Base-by-base conservation (phyloP, 1,284 basidiomycete species). In the Pholiota adiposa region DNA sequence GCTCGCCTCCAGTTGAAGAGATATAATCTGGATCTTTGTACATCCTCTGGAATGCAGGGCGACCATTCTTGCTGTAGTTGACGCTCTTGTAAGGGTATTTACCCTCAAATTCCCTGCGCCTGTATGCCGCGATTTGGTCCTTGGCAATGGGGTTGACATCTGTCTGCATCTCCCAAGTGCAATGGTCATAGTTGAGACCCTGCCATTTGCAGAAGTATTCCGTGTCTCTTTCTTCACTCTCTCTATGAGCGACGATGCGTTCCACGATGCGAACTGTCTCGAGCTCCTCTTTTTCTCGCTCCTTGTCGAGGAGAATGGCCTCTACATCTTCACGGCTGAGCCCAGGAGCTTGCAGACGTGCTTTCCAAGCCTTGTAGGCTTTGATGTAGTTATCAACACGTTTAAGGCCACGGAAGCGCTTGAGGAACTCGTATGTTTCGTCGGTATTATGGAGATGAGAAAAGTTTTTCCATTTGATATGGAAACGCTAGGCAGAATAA, bases 321-420 rank as follows among this genome's bases (percentile, higher is more conserved):
- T 99, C 97, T 54, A 89, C 79, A 68, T 99, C 97, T 78, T 99
- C 97, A 12, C 86, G 85, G 0, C 90, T 88, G 21, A 95, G 82
- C 16, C 87, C 84, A 4, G 91, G 85, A 50, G 83, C 83, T 56
- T 78, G 80, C 21, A 94, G 80, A 44, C 89, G 86, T 5, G 86
- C 83, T 64, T 94, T 88, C 76, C 94, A 94, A 1, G 78, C 61
- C 69, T 89, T 90, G 78, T 88, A 83, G 18, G 88, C 85, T 73
- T 97, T 97, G 83, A 99, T 97, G 77, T 99, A 99, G 79, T 99
- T 99, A 77, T 98, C 97, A 60, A 99, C 94, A 59, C 96, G 93
- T 78, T 99, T 99, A 72, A 98, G 84, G 29, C 96, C 96, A 71
- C 87, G 90, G 83, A 92, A 97, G 34, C 93, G 89, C 74, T 96